phyloP scores from a whole-genome alignment of 2,329 filamentous ascomycete species.

The Furcasterigmium sp. region DNA sequence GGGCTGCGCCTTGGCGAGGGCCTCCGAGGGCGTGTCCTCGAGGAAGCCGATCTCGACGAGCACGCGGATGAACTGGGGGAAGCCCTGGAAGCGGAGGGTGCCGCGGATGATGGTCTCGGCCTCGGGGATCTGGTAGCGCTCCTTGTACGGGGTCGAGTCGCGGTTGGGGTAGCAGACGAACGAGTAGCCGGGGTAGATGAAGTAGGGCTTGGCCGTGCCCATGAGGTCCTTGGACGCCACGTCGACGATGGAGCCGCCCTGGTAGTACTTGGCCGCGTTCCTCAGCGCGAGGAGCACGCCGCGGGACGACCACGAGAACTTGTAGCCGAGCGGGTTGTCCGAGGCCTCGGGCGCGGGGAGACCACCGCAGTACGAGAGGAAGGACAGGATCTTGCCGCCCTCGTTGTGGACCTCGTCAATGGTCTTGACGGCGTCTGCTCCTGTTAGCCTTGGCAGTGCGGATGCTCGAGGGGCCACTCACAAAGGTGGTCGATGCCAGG shows the following conservation, averaged over 20 bases:
- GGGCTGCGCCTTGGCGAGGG: slow-evolving; percentile 60
- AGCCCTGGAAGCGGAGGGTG: slow-evolving; percentile 73
- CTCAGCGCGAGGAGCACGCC: slow-evolving; percentile 83
- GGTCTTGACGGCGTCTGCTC: slow-evolving; percentile 73
- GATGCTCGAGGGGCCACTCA: slow-evolving; percentile 22
- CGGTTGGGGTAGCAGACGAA: slow-evolving; percentile 94
- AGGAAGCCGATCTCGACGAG: slow-evolving; percentile 91
- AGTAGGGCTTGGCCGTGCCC: slow-evolving; percentile 82
- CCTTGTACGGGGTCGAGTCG: slow-evolving; percentile 80
- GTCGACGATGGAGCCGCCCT: slow-evolving; percentile 70
- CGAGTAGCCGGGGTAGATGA: slow-evolving; percentile 81
- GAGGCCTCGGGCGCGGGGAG: slow-evolving; percentile 67
- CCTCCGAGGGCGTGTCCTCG: slow-evolving; percentile 59
- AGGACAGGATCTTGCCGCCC: slow-evolving; percentile 79
- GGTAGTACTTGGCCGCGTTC: slow-evolving; percentile 79
- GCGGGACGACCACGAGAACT: slow-evolving; percentile 76
- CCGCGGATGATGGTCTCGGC: slow-evolving; percentile 78
- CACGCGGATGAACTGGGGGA: slow-evolving; percentile 83
- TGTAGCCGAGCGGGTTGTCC: slow-evolving; percentile 89
- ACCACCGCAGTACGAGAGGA: slow-evolving; percentile 82
- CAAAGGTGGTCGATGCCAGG: slow-evolving; percentile 67
- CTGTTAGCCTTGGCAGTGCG: slow-evolving; percentile 14
- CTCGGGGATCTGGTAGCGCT: slow-evolving; percentile 77
- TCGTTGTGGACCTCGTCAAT: slow-evolving; percentile 83
- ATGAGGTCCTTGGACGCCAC: slow-evolving; percentile 66